Percentiles rank a stretch among this genome's conserved stretches.
These are phyloP conservation scores for Geotrichum macrosporum DNA, from an alignment of 1,139 yeast species.

Conservation along the genomic window DNA sequence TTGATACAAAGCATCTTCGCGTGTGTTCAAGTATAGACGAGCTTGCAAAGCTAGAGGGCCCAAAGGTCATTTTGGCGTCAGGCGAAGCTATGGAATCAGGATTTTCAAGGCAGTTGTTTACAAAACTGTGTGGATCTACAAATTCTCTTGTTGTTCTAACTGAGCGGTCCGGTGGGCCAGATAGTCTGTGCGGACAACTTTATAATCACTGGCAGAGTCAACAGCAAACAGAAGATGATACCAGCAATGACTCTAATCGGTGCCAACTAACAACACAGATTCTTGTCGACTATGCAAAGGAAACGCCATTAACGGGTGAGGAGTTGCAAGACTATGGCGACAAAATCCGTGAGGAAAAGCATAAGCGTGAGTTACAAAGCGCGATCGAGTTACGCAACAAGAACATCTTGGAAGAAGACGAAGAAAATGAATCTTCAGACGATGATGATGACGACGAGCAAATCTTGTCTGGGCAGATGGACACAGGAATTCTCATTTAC, in stretches of 20 bases:
- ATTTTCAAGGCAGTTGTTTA: conserved; percentile 56
- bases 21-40: conserved; percentile 55
- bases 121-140: conserved; percentile 57
- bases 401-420: conserved; percentile 50
- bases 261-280: conserved; percentile 28
- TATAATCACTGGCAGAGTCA: conserved; percentile 57
- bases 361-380: conserved; percentile 48
- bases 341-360: conserved; percentile 37
- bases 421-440: conserved; percentile 36
- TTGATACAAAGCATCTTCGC: conserved; percentile 51
- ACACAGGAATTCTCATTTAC: conserved; percentile 34
- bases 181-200: conserved; percentile 45
- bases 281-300: conserved; percentile 27
- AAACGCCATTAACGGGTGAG: conserved; percentile 36
- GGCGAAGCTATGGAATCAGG: conserved; percentile 68
- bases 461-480: conserved; percentile 30
- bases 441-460: conserved; percentile 33
- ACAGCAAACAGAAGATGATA: conserved; percentile 17
- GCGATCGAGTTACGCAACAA: conserved; percentile 56
- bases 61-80: conserved; percentile 78
- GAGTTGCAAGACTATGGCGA: conserved; percentile 36
- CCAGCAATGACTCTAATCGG: conserved; percentile 14
- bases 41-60: conserved; percentile 53
- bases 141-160: conserved; percentile 70
- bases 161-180: conserved; percentile 47